phyloP scores from a whole-genome alignment of 192 early-diverging fungal genomes.

The Spizellomyces sp. region DNA sequence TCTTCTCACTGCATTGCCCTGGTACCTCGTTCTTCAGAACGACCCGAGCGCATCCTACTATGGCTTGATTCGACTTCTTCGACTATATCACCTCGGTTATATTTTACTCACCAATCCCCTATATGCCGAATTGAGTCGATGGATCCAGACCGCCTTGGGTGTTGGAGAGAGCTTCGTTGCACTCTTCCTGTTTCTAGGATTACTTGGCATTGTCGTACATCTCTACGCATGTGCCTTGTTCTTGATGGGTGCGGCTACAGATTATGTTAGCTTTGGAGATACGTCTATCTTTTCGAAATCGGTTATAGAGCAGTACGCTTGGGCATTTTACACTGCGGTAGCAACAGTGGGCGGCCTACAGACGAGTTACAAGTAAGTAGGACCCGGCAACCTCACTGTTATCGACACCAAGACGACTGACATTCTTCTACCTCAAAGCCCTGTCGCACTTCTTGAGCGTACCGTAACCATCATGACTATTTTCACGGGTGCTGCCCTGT shows the following conservation, averaged over 20 bases:
- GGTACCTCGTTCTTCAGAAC: conserved; percentile 26
- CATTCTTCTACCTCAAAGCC: too few species aligned
- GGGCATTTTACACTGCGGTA: conserved; percentile 45
- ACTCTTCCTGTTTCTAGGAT: conserved; percentile 38
- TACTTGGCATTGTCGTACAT: conserved; percentile 41
- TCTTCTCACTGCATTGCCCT: conserved; percentile 33
- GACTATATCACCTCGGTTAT: conserved; percentile 12
- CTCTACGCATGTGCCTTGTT: conserved; percentile 44
- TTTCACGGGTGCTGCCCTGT: conserved; percentile 41
- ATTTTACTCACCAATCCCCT: conserved; percentile 36
- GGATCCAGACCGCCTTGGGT: conserved; percentile 28
- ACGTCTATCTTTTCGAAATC: conserved; percentile 16
- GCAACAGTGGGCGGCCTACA: conserved; percentile 31
- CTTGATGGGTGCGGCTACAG: conserved; percentile 31
- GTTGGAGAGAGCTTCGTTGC: conserved; percentile 43
- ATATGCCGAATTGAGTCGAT: conserved; percentile 2
- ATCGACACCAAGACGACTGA: too few species aligned
- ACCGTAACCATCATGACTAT: conserved; percentile 36
- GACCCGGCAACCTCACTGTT: too few species aligned
- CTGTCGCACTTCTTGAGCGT: conserved; percentile 12
- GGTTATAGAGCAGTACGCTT: conserved; percentile 38
- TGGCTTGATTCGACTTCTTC: conserved; percentile 28
- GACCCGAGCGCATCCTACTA: too few species aligned
- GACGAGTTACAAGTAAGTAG: conserved; percentile 22
- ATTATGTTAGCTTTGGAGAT: conserved; percentile 27